Conservation (phyloP, 495 filamentous ascomycete species). For the Xylaria grammica region DNA sequence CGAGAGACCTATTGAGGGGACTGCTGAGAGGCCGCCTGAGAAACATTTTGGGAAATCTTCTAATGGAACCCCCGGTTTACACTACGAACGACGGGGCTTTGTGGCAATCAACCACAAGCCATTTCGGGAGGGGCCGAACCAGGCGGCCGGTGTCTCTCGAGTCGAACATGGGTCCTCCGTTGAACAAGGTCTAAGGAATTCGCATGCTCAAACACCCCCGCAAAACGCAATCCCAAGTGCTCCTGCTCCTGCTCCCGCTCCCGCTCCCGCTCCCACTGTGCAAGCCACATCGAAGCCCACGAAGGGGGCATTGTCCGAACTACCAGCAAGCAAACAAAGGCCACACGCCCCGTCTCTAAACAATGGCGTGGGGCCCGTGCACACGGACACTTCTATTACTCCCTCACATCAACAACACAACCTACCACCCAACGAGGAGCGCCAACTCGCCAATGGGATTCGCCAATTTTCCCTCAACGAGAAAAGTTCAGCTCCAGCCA, state of each 20-base stretch:
- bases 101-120: neutral
- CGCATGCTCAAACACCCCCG: neutral
- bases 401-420: neutral
- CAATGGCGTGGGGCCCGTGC: neutral
- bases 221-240: neutral
- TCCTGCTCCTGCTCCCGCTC: too few relatives aligned
- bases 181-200: conserved; percentile 6
- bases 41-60: too few relatives aligned
- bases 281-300: neutral
- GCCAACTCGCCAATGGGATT: neutral
- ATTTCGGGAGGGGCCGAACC: neutral
- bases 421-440: neutral
- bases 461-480: neutral
- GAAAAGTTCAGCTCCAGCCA: neutral
- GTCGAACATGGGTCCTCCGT: neutral
- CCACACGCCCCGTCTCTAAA: neutral
- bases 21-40: too few relatives aligned
- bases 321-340: neutral
- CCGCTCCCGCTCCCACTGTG: too few relatives aligned
- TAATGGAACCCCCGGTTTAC: neutral
- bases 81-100: neutral
- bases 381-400: neutral
- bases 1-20: too few relatives aligned
- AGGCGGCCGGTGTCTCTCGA: conserved; percentile 1
- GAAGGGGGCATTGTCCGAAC: neutral